phyloP scores from a whole-genome alignment of 78 protist species.

The Tieghemostelium lacteum region DNA sequence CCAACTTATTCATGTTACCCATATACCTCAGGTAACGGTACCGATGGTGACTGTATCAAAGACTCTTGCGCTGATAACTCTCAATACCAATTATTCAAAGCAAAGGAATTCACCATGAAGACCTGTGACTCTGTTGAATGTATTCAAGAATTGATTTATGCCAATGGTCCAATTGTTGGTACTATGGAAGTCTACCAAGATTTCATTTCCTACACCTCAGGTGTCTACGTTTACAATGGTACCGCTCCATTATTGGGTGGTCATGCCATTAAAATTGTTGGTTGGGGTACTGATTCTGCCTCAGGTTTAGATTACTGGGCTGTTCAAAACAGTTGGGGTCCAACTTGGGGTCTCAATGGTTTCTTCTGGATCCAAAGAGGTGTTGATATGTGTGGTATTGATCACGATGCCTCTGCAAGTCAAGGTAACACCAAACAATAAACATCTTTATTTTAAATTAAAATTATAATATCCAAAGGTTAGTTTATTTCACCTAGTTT shows the following conservation, averaged over 20 bases:
- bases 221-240: constrained; percentile 69
- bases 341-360: too few species aligned
- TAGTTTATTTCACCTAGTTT: too few species aligned
- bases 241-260: constrained; percentile 53
- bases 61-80: constrained; percentile 44
- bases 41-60: constrained; percentile 27
- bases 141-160: constrained; percentile 27
- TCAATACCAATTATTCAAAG: not conserved
- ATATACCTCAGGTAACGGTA: constrained; percentile 81
- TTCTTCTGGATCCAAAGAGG: too few species aligned
- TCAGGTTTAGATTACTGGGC: constrained; percentile 59
- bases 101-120: constrained; percentile 30
- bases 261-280: constrained; percentile 72
- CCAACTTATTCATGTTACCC: constrained; percentile 67
- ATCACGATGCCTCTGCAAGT: too few species aligned
- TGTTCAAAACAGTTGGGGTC: too few species aligned
- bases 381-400: too few species aligned
- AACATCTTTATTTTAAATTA: too few species aligned
- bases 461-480: too few species aligned
- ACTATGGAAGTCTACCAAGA: constrained; percentile 79
- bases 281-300: constrained; percentile 60
- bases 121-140: constrained; percentile 25
- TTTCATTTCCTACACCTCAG: constrained; percentile 71
- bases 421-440: too few species aligned
- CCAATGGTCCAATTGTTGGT: constrained; percentile 66